Evolutionary conservation across 2,329 filamentous ascomycete genomes (phyloP).

Genomic region (Colletotrichum sp.): DNA sequence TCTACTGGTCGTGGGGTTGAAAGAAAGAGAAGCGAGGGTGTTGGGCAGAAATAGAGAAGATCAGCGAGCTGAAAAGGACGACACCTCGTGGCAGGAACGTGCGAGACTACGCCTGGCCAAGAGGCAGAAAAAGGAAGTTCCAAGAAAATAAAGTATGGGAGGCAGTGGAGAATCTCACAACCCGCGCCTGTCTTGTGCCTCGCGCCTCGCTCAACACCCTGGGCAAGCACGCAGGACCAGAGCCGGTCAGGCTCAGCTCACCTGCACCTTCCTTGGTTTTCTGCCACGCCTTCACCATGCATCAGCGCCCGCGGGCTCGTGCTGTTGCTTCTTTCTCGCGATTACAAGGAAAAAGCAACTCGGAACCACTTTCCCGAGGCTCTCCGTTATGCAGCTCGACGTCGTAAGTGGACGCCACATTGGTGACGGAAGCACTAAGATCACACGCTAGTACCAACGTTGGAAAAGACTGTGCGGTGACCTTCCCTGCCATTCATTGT

Average conservation of each 20-base stretch:
- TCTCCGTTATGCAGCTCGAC: not conserved
- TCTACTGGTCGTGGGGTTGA: not conserved
- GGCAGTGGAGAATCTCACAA: not conserved
- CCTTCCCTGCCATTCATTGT: not conserved
- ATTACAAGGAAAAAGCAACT: not conserved
- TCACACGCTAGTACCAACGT: not conserved
- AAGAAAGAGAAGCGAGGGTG: not conserved
- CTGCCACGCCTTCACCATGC: not conserved
- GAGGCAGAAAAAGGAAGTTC: not conserved
- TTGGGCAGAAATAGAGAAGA: not conserved
- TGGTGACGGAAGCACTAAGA: not conserved
- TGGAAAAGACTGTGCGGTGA: not conserved
- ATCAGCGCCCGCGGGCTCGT: not conserved
- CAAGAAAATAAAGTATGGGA: not conserved
- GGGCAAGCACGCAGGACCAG: not conserved
- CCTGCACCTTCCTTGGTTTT: not conserved
- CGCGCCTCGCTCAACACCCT: not conserved
- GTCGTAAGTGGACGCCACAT: slow-evolving; percentile 13
- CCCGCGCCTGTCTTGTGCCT: not conserved
- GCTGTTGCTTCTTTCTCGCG: not conserved
- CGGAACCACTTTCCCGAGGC: not conserved
- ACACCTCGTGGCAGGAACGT: slow-evolving; percentile 17
- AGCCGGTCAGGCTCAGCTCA: not conserved
- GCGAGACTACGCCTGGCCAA: not conserved
- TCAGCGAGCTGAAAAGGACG: not conserved